phyloP scores from a whole-genome alignment of 305 asterid species.

The Solanum hybrid region DNA sequence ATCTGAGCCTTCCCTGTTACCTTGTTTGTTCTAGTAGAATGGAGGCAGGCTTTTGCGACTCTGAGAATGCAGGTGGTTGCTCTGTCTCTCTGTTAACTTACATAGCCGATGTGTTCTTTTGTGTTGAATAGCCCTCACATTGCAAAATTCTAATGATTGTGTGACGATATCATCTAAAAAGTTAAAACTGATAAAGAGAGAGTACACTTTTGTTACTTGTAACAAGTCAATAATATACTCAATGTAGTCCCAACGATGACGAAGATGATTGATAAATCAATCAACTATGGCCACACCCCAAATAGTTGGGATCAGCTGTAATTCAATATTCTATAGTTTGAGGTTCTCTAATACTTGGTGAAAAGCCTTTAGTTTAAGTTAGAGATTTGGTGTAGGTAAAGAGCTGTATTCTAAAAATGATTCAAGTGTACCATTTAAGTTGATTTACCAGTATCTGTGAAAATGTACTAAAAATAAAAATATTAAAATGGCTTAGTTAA shows the following conservation, averaged over 20 bases:
- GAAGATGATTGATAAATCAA: neutral
- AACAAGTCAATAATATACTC: neutral
- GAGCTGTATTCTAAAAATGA: neutral
- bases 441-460: neutral
- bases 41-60: neutral
- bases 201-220: neutral
- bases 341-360: neutral
- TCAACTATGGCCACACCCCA: neutral
- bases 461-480: neutral
- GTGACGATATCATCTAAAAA: neutral
- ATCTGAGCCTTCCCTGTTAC: constrained; percentile 12
- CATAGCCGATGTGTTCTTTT: neutral
- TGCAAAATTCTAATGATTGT: neutral
- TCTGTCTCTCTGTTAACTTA: neutral
- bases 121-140: neutral
- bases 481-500: neutral
- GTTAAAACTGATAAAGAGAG: neutral
- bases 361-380: constrained; percentile 5
- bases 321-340: neutral
- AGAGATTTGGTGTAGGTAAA: constrained; percentile 11
- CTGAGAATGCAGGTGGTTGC: neutral
- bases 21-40: neutral
- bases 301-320: neutral
- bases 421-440: neutral
- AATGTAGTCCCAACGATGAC: neutral